Evolutionary conservation across 768 basidiomycete genomes (phyloP), one percentile per base, ranked within the genome.

Genomic region (Trametes sanguinea): DNA sequence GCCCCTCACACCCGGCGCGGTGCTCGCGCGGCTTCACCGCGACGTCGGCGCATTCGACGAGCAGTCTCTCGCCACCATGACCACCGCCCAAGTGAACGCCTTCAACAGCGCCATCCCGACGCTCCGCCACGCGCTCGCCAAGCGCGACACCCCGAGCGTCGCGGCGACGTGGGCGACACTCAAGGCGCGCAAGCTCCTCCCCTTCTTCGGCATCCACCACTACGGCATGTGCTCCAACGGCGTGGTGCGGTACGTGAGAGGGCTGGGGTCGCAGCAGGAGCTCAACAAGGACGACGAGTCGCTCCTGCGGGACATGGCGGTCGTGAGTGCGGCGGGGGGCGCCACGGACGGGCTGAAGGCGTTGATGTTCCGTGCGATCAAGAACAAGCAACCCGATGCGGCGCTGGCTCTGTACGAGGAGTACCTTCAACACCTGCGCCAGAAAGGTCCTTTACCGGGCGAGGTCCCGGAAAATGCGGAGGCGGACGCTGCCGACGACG

Each of bases 291-390:
- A 74, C 40, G 66, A 72, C 10, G 56, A 61, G 22, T 67, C 67
- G 22, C 64, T 71, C 2, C 70, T 81, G 4, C 76, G 81, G 63
- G 75, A 80, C 55, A 79, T 89, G 51, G 83, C 85, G 6, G 52
- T 88, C 22, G 69, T 76, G 40, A 75, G 81, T 6, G 84, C 87
- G 0, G 75, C 68, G 10, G 71, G 69, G 32, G 76, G 81, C 33
- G 77, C 77, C 8, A 74, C 79, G 13, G 77, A 79, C 10, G 83
- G 83, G 4, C 53, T 68, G 37, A 63, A 39, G 53, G 51, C 33
- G 16, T 46, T 63, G 37, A 68, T 68, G 67, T 33, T 65, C 37
- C 17, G 42, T 6, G 44, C 47, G 6, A 58, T 68, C 51, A 40
- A 45, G 46, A 16, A 32, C 4, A 5, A 17, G 6, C 16, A 86